Base-by-base conservation (phyloP, 768 basidiomycete genomes). In the Trametes cinnabarina region DNA sequence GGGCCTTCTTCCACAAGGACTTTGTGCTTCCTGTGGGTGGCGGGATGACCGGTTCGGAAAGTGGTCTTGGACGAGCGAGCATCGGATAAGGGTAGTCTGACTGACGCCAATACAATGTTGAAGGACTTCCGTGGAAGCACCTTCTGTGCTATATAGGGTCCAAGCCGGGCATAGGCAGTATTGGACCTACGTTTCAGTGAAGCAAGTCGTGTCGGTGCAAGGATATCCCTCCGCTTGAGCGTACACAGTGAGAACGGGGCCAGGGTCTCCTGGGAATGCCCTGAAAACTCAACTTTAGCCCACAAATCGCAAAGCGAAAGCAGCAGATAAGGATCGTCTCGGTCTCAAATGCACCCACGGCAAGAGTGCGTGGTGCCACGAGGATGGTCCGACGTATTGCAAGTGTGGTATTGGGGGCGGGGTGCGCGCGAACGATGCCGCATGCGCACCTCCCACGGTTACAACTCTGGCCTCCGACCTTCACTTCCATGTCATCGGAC, bases 321-420 rank as follows among this genome's bases (percentile, higher is more conserved):
- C n/a, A 8, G 15, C 34, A 22, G 54, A 51, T 60, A 60, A 60
- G 49, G 47, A 49, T 42, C 23, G 49, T 3, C 40, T 22, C 26
- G 3, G 17, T 25, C 40, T 39, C 44, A 25, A 22, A 47, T 8
- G 11, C 15, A 53, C 58, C 51, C 58, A 53, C 58, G 57, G 20
- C 35, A 12, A n/a, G 10, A 8, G 7, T 40, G 46, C 53, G 44
- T 26, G 39, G 43, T 34, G 44, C 53, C 25, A 39, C 57, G 51
- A 59, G 58, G 47, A 53, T 52, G 39, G 46, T 25, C 58, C 58
- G 58, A 52, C 51, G 39, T 20, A 58, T 40, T 30, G 46, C 37
- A 32, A 4, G 26, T 11, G n/a, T 47, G 23, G 46, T 34, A 41
- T 41, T 41, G 44, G 19, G 28, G 23, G 26, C 30, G 20, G 43